phyloP scores from a whole-genome alignment of 345 rosid genomes.

The Noccaea caerulescens region DNA sequence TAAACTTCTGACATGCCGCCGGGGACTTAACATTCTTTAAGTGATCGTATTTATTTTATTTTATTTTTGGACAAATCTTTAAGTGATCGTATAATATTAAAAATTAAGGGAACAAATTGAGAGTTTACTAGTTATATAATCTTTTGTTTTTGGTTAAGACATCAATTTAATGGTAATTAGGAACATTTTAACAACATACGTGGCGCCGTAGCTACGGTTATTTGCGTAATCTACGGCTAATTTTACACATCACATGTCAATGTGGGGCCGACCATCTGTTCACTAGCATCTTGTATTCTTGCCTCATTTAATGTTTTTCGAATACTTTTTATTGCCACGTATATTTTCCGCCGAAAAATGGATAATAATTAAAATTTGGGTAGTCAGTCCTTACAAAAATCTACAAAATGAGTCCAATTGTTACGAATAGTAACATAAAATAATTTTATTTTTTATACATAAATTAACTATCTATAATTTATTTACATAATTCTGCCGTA shows the following conservation, averaged over 20 bases:
- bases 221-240: slow-evolving; percentile 41
- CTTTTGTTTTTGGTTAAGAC: not conserved
- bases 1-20: slow-evolving; percentile 25
- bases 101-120: slow-evolving; percentile 15
- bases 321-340: slow-evolving; percentile 27
- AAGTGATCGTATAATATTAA: not conserved
- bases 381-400: too few species aligned
- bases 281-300: slow-evolving; percentile 16
- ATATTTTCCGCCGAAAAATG: slow-evolving; percentile 25
- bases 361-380: slow-evolving; percentile 3
- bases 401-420: too few species aligned
- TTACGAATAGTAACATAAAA: too few species aligned
- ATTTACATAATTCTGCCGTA: too few species aligned
- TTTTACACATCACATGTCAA: slow-evolving; percentile 34
- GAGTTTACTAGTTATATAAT: slow-evolving; percentile 30
- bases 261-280: not conserved
- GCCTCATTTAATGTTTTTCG: not conserved
- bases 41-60: too few species aligned
- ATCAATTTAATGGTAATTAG: slow-evolving; percentile 14
- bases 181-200: slow-evolving; percentile 35
- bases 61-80: too few species aligned
- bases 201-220: slow-evolving; percentile 39
- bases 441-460: too few species aligned
- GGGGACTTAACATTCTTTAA: not conserved
- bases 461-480: too few species aligned